A percentile compares a stretch with the other conserved stretches of the same genome.
Conservation (phyloP, 805 yeast genomes). For the Tanozyma kutaoensis region DNA sequence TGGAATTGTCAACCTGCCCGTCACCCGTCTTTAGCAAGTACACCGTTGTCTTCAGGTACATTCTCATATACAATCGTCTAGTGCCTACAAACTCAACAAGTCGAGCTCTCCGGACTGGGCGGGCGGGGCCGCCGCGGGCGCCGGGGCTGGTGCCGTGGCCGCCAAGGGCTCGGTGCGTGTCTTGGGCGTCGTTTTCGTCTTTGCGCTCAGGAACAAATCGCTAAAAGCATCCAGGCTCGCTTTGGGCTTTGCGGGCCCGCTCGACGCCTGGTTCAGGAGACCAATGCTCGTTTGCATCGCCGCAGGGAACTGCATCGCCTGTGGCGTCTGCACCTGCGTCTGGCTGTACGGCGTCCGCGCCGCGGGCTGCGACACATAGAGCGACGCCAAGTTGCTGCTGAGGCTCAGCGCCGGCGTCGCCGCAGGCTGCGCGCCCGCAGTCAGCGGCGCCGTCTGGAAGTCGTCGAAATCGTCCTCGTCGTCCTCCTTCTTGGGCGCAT, state of each 20-base stretch:
- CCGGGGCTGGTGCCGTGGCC: conserved; percentile 4
- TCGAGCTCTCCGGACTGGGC: conserved; percentile 27
- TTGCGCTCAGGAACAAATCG: conserved; percentile 54
- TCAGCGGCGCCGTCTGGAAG: conserved; percentile 56
- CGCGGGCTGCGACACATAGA: conserved; percentile 11
- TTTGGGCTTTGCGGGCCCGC: too few species aligned
- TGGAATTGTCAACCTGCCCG: not conserved
- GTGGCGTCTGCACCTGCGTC: conserved; percentile 6
- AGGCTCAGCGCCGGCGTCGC: too few species aligned
- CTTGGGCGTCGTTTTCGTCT: conserved; percentile 19
- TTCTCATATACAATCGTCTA: not conserved
- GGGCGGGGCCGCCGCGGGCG: not conserved
- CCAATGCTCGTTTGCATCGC: too few species aligned
- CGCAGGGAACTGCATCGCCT: too few species aligned
- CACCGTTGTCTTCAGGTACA: not conserved
- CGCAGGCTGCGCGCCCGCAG: conserved; percentile 9
- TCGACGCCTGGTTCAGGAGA: too few species aligned
- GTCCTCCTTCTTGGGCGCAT: conserved; percentile 26
- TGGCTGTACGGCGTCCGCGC: conserved; percentile 4
- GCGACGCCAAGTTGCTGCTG: conserved; percentile 13
- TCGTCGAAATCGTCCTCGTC: conserved; percentile 73
- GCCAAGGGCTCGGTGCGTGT: conserved; percentile 1
- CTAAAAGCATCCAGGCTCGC: conserved; percentile 76
- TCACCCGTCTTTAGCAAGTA: not conserved
- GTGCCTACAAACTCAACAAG: conserved; percentile 29